These are phyloP conservation scores for Ephemerocybe angulata DNA, from an alignment of 768 basidiomycete genomes.

Conservation along the genomic window DNA sequence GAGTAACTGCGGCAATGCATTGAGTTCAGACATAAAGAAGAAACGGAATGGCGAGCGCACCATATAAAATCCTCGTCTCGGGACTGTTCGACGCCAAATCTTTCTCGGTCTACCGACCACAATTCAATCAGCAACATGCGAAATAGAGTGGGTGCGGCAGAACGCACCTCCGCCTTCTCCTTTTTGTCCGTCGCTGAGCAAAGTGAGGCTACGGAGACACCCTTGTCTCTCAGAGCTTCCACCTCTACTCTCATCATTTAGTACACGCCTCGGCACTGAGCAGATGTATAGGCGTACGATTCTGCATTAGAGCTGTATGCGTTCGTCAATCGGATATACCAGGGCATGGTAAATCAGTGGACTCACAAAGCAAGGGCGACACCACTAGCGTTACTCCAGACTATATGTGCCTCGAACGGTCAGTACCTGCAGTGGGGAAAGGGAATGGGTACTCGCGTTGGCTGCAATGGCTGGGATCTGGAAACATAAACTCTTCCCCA, in stretches of 20 bases:
- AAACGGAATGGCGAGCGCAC: not conserved
- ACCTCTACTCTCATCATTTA: conserved; percentile 46
- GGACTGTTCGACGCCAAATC: conserved; percentile 63
- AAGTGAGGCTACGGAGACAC: conserved; percentile 56
- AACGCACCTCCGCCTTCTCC: conserved; percentile 53
- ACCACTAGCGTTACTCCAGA: conserved; percentile 70
- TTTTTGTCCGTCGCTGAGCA: conserved; percentile 58
- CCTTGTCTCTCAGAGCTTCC: conserved; percentile 48
- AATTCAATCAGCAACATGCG: not conserved
- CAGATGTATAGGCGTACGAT: conserved; percentile 44
- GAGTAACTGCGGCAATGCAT: conserved; percentile 51
- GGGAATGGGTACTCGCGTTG: conserved; percentile 35
- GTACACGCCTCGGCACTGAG: not conserved
- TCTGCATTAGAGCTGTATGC: conserved; percentile 69
- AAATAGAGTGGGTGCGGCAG: too few species aligned
- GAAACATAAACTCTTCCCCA: conserved; percentile 91
- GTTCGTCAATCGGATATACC: not conserved
- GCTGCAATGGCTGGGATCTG: conserved; percentile 75
- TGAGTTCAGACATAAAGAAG: not conserved
- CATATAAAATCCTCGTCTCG: not conserved
- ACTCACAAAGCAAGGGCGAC: conserved; percentile 70
- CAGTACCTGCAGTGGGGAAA: not conserved
- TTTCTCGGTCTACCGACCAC: conserved; percentile 61
- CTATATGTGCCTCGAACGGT: conserved; percentile 28
- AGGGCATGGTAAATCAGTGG: not conserved